Percentiles rank a stretch among this genome's conserved stretches.
Evolutionary conservation across 1,139 yeast species (phyloP).

Genomic region (Suhomyces coccinellae): DNA sequence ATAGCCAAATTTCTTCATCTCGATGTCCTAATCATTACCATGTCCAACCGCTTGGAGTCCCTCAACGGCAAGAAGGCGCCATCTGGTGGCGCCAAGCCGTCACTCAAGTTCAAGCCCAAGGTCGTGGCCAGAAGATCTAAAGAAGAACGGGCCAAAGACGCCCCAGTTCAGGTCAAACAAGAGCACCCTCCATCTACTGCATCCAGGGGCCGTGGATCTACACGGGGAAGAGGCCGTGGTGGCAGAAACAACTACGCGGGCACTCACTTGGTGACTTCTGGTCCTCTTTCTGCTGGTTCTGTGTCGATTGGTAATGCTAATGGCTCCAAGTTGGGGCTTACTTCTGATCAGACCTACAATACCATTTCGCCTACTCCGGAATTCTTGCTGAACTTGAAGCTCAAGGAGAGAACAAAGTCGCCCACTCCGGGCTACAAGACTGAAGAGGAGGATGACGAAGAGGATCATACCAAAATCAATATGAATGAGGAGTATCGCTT

Average conservation of each 20-base stretch:
- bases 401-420: constrained; percentile 23
- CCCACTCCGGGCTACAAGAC: constrained; percentile 12
- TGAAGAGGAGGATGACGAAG: constrained; percentile 37
- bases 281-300: constrained; percentile 70
- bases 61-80: constrained; percentile 38
- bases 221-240: constrained; percentile 39
- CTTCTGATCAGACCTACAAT: constrained; percentile 29
- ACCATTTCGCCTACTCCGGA: constrained; percentile 38
- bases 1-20: neutral
- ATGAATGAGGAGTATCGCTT: constrained; percentile 61
- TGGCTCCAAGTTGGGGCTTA: constrained; percentile 30
- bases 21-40: constrained; percentile 12
- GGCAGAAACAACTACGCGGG: constrained; percentile 54
- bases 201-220: constrained; percentile 25
- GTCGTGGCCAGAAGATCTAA: constrained; percentile 78
- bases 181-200: constrained; percentile 21
- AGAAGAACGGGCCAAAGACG: constrained; percentile 78
- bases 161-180: constrained; percentile 54
- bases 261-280: constrained; percentile 68
- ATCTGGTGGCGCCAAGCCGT: constrained; percentile 39
- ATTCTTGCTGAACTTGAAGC: constrained; percentile 39
- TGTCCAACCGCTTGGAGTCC: constrained; percentile 50
- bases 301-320: constrained; percentile 44
- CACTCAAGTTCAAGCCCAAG: constrained; percentile 75
- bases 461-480: constrained; percentile 51